These are phyloP conservation scores for Dillenia suffruticosa DNA, from an alignment of 164 flowering plant genomes.

Conservation along the genomic window DNA sequence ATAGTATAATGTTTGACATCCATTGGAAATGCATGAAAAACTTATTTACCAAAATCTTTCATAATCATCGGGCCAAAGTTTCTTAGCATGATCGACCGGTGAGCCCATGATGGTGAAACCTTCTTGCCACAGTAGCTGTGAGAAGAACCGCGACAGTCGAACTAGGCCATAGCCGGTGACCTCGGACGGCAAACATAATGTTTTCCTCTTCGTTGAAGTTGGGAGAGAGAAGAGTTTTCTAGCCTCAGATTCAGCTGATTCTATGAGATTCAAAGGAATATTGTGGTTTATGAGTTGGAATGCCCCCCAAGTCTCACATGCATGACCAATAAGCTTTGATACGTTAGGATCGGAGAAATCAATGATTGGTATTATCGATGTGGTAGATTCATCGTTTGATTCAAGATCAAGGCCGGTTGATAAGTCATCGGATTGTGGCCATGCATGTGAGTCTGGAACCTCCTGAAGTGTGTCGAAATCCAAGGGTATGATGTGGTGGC, in stretches of 20 bases:
- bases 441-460: slow-evolving; percentile 27
- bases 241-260: slow-evolving; percentile 10
- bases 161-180: slow-evolving; percentile 31
- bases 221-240: slow-evolving; percentile 28
- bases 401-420: too few relatives aligned
- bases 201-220: slow-evolving; percentile 19
- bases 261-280: slow-evolving; percentile 16
- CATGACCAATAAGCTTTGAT: slow-evolving; percentile 16
- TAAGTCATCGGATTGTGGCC: slow-evolving; percentile 8
- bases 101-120: slow-evolving; percentile 43
- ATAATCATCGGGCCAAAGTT: slow-evolving; percentile 41
- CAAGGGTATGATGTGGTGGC: background rate
- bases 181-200: slow-evolving; percentile 21
- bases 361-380: slow-evolving; percentile 21
- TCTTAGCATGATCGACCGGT: slow-evolving; percentile 25
- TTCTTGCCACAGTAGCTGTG: slow-evolving; percentile 45
- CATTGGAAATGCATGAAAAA: background rate
- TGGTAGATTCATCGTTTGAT: background rate
- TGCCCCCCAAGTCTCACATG: slow-evolving; percentile 34
- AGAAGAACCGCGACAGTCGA: slow-evolving; percentile 26
- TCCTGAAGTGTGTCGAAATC: slow-evolving; percentile 14
- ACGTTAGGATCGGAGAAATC: slow-evolving; percentile 25
- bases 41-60: slow-evolving; percentile 29
- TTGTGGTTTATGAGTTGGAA: slow-evolving; percentile 41
- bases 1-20: too few relatives aligned